Conservation (phyloP, 1,284 basidiomycete species). For the Leucocoprinus gongylophorus region DNA sequence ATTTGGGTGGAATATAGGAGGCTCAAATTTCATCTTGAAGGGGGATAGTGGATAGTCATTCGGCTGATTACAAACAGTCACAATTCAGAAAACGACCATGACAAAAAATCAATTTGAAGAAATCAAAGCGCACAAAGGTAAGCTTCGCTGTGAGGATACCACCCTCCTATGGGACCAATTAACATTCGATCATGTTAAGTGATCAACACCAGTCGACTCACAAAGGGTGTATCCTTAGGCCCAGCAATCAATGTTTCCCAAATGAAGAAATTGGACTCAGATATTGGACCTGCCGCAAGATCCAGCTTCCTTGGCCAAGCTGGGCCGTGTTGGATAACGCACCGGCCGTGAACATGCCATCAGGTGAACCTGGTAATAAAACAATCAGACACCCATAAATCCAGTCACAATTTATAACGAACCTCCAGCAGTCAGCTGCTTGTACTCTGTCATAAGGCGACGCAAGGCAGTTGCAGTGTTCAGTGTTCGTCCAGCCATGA, state of each 20-base stretch:
- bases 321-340: conserved; percentile 10
- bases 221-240: conserved; percentile 96
- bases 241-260: conserved; percentile 98
- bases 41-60: conserved; percentile 91
- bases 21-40: conserved; percentile 98
- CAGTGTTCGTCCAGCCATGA: conserved; percentile 14
- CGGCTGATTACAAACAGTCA: conserved; percentile 45
- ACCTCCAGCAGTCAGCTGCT: conserved; percentile 67
- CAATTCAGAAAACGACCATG: conserved; percentile 4
- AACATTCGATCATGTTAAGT: neutral
- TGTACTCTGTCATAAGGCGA: conserved; percentile 90
- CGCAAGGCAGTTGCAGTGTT: conserved; percentile 55
- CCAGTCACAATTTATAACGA: conserved; percentile 3
- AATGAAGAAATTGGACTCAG: conserved; percentile 93
- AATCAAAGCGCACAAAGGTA: conserved; percentile 67
- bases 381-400: neutral
- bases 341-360: conserved; percentile 93
- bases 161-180: conserved; percentile 62
- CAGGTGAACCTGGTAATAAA: conserved; percentile 61
- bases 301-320: conserved; percentile 7
- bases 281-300: conserved; percentile 64
- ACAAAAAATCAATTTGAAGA: neutral
- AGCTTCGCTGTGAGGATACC: conserved; percentile 93
- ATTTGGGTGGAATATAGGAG: conserved; percentile 96
- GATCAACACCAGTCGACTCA: conserved; percentile 32